Evolutionary conservation across 2,329 filamentous ascomycete species (phyloP).

Genomic region (Talaromyces sp.): DNA sequence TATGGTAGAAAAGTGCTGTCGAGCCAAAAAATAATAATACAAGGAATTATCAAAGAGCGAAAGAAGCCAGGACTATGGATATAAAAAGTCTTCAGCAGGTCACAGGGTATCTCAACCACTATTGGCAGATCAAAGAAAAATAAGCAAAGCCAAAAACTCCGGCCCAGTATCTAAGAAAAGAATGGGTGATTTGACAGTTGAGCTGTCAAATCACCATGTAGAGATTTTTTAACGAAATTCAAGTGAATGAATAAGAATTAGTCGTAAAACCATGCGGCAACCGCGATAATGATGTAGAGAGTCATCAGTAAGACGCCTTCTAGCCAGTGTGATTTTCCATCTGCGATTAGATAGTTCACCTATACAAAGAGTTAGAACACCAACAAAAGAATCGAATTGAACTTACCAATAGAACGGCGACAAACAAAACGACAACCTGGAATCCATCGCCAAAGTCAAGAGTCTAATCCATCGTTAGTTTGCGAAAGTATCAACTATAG

Average conservation of each 20-base stretch:
- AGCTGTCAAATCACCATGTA: not conserved
- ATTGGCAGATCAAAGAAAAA: not conserved
- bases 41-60: not conserved
- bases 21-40: not conserved
- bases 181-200: not conserved
- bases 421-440: conserved; percentile 68
- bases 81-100: not conserved
- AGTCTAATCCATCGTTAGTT: conserved; percentile 41
- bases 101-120: not conserved
- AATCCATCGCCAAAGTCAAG: conserved; percentile 78
- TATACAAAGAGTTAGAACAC: conserved; percentile 25
- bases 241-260: not conserved
- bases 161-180: not conserved
- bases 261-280: conserved; percentile 52
- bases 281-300: conserved; percentile 60
- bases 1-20: not conserved
- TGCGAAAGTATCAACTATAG: not conserved
- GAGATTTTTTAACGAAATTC: not conserved
- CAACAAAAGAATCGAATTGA: not conserved
- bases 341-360: conserved; percentile 62
- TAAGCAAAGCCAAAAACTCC: not conserved
- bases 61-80: not conserved
- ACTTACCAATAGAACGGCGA: conserved; percentile 48
- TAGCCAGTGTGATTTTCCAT: conserved; percentile 59
- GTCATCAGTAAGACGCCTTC: conserved; percentile 60